Evolutionary conservation across 176 grass and related monocot species (phyloP).

Genomic region (Carex scoparia): DNA sequence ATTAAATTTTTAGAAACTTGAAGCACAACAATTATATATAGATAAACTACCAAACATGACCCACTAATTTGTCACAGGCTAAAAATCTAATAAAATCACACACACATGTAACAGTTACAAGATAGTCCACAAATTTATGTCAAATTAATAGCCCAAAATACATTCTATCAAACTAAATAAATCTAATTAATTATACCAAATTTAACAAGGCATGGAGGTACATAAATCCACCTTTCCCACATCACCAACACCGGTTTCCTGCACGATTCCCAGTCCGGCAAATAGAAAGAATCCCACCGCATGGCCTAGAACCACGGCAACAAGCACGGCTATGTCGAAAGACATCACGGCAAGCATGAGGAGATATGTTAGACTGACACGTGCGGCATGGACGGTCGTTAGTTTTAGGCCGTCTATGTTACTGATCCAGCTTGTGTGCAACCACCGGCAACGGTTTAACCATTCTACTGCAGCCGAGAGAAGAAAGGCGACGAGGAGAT

Average conservation of each 20-base stretch:
- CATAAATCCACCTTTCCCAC: not conserved
- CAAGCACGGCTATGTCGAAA: not conserved
- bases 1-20: no score
- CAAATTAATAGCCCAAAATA: not conserved
- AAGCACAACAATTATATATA: not conserved
- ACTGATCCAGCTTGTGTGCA: not conserved
- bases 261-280: not conserved
- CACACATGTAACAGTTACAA: not conserved
- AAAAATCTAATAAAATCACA: not conserved
- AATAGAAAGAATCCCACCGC: conserved; percentile 17
- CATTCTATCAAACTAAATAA: not conserved
- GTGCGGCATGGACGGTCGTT: not conserved
- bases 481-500: conserved; percentile 7
- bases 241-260: not conserved
- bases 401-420: not conserved
- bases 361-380: conserved; percentile 7
- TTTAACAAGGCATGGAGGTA: conserved; percentile 8
- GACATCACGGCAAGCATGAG: conserved; percentile 24
- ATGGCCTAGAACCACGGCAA: conserved; percentile 3
- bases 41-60: not conserved
- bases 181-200: not conserved
- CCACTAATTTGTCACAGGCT: no score
- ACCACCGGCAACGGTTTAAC: not conserved
- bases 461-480: not conserved
- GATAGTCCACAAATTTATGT: not conserved